These are phyloP conservation scores for Cutaneotrichosporon cyanovorans DNA, from an alignment of 1,284 basidiomycete species.

Conservation along the genomic window DNA sequence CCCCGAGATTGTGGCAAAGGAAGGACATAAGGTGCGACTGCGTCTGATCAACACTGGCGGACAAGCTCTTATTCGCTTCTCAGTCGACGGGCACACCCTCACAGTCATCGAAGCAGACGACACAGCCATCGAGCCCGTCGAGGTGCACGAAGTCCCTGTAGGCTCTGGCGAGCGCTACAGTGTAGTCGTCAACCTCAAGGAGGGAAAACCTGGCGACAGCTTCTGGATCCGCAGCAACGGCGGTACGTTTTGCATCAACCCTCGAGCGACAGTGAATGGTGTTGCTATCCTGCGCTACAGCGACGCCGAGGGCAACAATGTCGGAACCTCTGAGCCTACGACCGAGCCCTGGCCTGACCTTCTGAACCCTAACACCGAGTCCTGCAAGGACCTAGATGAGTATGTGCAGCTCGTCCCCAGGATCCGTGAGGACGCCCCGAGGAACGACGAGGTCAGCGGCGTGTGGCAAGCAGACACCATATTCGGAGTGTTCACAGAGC, in stretches of 20 bases:
- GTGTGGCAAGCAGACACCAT: conserved; percentile 17
- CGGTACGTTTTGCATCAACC: conserved; percentile 14
- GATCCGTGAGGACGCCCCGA: conserved; percentile 19
- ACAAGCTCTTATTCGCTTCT: conserved; percentile 17
- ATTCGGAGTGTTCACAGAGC: conserved; percentile 20
- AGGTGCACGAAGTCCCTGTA: conserved; percentile 21
- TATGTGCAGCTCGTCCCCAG: conserved; percentile 21
- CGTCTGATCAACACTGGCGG: conserved; percentile 19
- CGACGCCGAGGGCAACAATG: background rate
- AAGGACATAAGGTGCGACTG: conserved; percentile 14
- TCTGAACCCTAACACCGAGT: background rate
- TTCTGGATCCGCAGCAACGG: conserved; percentile 34
- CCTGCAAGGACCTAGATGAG: conserved; percentile 24
- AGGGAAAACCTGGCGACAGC: conserved; percentile 26
- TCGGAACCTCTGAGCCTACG: background rate
- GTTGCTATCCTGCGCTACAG: conserved; percentile 5
- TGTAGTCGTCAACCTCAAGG: conserved; percentile 27
- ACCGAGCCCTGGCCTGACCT: conserved; percentile 3
- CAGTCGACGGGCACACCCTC: conserved; percentile 26
- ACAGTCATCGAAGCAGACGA: conserved; percentile 31
- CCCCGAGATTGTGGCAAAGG: background rate
- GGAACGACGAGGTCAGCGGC: conserved; percentile 2
- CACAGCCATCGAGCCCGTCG: conserved; percentile 18
- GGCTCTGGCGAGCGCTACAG: conserved; percentile 34
- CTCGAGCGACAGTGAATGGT: background rate